A percentile compares a stretch with the other conserved stretches of the same genome.
Evolutionary conservation across 352 stramenopile species (phyloP).

Genomic region (Globisporangium radiosum): DNA sequence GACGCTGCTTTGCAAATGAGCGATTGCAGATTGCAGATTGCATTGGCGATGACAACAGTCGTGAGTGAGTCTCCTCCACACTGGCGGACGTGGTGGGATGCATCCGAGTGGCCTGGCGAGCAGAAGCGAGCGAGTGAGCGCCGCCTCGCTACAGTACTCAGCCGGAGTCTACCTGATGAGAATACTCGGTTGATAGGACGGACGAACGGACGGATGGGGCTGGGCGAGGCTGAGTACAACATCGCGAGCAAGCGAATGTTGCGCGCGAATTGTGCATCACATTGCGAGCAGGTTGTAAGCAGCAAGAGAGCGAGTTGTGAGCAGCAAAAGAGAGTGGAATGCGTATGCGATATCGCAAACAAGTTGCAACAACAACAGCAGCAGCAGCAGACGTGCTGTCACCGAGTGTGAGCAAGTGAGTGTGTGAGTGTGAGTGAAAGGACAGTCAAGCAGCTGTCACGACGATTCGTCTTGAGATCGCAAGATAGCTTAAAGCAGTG

Average conservation of each 20-base stretch:
- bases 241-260: neutral
- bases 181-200: neutral
- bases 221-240: no score
- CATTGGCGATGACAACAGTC: neutral
- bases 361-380: neutral
- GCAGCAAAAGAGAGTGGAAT: neutral
- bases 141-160: neutral
- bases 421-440: neutral
- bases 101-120: no score
- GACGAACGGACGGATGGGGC: neutral
- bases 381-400: neutral
- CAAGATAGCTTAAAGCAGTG: neutral
- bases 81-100: no score
- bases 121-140: no score
- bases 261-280: neutral
- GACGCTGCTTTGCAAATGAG: slow-evolving; percentile 1
- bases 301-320: neutral
- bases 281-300: neutral
- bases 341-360: neutral
- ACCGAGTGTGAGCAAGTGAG: neutral
- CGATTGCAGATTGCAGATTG: no score
- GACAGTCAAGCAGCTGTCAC: neutral
- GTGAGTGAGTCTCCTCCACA: no score
- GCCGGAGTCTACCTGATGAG: neutral
- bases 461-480: neutral